Percentiles rank a stretch among this genome's conserved stretches.
phyloP scores from a whole-genome alignment of 1,284 basidiomycete genomes.

The Grifola frondosa region DNA sequence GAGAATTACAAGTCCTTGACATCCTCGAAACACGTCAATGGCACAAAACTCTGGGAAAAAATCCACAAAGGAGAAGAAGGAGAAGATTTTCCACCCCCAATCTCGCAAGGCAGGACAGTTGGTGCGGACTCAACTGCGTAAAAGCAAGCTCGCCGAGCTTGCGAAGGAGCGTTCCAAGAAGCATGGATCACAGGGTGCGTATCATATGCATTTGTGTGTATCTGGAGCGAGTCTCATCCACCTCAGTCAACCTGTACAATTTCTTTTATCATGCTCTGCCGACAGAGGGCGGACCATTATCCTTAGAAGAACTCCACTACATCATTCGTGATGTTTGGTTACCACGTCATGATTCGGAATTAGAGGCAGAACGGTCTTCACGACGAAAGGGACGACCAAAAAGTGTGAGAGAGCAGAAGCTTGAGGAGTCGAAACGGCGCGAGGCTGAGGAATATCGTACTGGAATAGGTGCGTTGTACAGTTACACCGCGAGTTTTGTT shows the following conservation, averaged over 20 bases:
- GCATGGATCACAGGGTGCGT: slow-evolving; percentile 52
- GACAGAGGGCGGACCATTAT: slow-evolving; percentile 53
- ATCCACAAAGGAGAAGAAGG: slow-evolving; percentile 48
- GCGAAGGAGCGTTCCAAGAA: slow-evolving; percentile 57
- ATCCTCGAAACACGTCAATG: slow-evolving; percentile 16
- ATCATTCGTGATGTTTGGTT: slow-evolving; percentile 75
- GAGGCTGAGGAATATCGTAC: slow-evolving; percentile 79
- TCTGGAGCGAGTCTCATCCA: slow-evolving; percentile 2
- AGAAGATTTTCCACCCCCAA: slow-evolving; percentile 77
- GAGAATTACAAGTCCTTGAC: no score
- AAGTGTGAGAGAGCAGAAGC: slow-evolving; percentile 62
- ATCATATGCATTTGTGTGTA: not conserved
- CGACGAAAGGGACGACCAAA: slow-evolving; percentile 81
- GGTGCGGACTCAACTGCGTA: slow-evolving; percentile 68
- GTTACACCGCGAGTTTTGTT: slow-evolving; percentile 1
- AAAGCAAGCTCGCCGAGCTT: slow-evolving; percentile 64
- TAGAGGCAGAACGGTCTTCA: slow-evolving; percentile 61
- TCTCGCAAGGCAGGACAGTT: slow-evolving; percentile 84
- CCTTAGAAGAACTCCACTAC: slow-evolving; percentile 67
- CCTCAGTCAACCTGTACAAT: slow-evolving; percentile 74
- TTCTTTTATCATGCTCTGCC: slow-evolving; percentile 83
- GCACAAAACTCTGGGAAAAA: slow-evolving; percentile 28
- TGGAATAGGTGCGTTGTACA: slow-evolving; percentile 70
- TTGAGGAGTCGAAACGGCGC: slow-evolving; percentile 70
- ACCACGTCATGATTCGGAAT: slow-evolving; percentile 66